phyloP scores from a whole-genome alignment of 345 rosid species.

The Linum lewisii region DNA sequence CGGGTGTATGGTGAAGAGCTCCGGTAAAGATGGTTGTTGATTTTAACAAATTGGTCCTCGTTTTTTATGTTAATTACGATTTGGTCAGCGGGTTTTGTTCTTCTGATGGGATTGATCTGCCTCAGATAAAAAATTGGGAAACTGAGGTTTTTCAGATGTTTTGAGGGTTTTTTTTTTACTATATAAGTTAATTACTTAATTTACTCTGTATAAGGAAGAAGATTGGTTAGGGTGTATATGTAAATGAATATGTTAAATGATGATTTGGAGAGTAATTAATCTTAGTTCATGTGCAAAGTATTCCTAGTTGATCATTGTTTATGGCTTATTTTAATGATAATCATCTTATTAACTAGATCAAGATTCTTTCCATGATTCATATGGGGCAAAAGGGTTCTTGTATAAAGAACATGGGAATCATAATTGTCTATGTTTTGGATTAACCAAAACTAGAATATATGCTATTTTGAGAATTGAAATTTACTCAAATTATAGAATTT shows the following conservation, averaged over 20 bases:
- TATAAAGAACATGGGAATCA: neutral
- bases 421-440: neutral
- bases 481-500: too few relatives aligned
- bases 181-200: too few relatives aligned
- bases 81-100: conserved; percentile 11
- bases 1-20: conserved; percentile 26
- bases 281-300: neutral
- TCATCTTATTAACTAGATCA: neutral
- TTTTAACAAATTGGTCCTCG: neutral
- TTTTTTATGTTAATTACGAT: neutral
- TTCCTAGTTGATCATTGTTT: neutral
- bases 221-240: neutral
- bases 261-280: neutral
- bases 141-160: neutral
- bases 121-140: conserved; percentile 17
- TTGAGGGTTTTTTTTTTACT: neutral
- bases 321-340: too few relatives aligned
- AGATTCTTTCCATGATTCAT: neutral
- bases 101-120: conserved; percentile 18
- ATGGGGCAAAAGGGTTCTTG: neutral
- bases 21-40: conserved; percentile 16
- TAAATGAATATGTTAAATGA: neutral
- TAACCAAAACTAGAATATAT: neutral
- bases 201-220: too few relatives aligned
- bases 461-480: too few relatives aligned